These are phyloP conservation scores for Vaccinium macrocarpon DNA, from an alignment of 148 eudicot species.

Conservation along the genomic window DNA sequence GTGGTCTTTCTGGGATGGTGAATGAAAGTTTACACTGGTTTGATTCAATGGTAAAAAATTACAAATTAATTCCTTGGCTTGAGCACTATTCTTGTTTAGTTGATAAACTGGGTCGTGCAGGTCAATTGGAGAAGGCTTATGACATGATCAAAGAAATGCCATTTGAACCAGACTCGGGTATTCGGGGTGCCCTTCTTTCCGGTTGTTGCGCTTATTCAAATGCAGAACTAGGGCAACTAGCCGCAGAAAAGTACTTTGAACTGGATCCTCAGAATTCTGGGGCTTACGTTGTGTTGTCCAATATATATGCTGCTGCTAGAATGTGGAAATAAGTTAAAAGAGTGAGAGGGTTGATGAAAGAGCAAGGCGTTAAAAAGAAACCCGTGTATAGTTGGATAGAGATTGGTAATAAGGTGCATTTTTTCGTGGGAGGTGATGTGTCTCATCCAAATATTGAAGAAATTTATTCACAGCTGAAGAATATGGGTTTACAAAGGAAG, in stretches of 20 bases:
- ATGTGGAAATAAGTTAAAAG: conserved; percentile 39
- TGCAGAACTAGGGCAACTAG: conserved; percentile 35
- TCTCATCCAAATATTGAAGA: conserved; percentile 30
- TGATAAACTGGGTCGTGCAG: conserved; percentile 41
- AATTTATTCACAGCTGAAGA: conserved; percentile 25
- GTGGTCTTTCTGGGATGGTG: conserved; percentile 35
- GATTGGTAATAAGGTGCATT: conserved; percentile 27
- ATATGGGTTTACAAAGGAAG: conserved; percentile 28
- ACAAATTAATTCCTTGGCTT: conserved; percentile 24
- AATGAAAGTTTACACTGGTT: conserved; percentile 38
- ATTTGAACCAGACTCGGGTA: conserved; percentile 31
- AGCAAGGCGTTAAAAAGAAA: conserved; percentile 32
- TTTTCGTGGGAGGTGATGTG: conserved; percentile 33
- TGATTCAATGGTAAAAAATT: conserved; percentile 33
- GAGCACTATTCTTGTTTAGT: conserved; percentile 54
- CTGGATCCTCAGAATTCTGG: conserved; percentile 38
- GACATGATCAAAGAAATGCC: conserved; percentile 37
- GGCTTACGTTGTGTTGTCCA: conserved; percentile 38
- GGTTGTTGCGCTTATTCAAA: conserved; percentile 37
- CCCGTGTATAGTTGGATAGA: conserved; percentile 41
- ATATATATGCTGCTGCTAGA: conserved; percentile 38
- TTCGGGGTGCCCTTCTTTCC: conserved; percentile 53
- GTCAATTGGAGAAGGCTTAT: conserved; percentile 40
- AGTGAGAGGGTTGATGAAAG: conserved; percentile 38
- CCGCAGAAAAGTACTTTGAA: conserved; percentile 34